A percentile compares a stretch with the other conserved stretches of the same genome.
Conservation (phyloP, 169 alveolate species). For the Cryptosporidium sp. region DNA sequence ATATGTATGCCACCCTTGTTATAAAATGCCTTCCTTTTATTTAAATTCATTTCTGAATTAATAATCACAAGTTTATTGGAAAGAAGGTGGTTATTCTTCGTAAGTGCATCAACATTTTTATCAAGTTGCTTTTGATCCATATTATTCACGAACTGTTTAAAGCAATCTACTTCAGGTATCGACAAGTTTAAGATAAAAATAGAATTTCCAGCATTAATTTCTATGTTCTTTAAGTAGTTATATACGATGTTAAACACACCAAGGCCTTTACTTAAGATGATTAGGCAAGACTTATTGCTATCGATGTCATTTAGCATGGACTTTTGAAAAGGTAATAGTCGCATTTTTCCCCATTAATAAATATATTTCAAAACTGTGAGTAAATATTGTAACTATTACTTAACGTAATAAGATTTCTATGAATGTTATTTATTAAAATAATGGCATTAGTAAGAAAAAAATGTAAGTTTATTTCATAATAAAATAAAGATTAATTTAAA, state of each 20-base stretch:
- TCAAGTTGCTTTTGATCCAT: constrained; percentile 13
- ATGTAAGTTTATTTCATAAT: not conserved
- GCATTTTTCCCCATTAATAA: not conserved
- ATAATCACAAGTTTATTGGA: constrained; percentile 11
- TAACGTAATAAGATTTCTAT: not conserved
- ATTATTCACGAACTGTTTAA: not conserved
- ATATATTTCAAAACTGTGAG: too few species aligned
- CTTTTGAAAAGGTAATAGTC: constrained; percentile 43
- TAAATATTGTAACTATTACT: too few species aligned
- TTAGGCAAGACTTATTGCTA: constrained; percentile 29
- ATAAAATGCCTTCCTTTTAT: constrained; percentile 32
- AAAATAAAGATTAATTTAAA: not conserved
- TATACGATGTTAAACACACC: constrained; percentile 31
- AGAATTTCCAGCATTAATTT: constrained; percentile 6
- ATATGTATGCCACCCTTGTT: constrained; percentile 75
- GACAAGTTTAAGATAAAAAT: constrained; percentile 35
- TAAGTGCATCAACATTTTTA: not conserved
- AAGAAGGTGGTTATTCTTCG: not conserved
- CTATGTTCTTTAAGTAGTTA: not conserved
- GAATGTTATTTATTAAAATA: too few species aligned
- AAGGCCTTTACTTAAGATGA: constrained; percentile 55
- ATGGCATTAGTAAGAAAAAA: not conserved
- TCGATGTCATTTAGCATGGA: constrained; percentile 39
- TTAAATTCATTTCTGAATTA: constrained; percentile 28
- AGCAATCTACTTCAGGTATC: not conserved